Evolutionary conservation across 495 filamentous ascomycete species (phyloP), one percentile per base, ranked within the genome.

Genomic region (Penicillium canescens): DNA sequence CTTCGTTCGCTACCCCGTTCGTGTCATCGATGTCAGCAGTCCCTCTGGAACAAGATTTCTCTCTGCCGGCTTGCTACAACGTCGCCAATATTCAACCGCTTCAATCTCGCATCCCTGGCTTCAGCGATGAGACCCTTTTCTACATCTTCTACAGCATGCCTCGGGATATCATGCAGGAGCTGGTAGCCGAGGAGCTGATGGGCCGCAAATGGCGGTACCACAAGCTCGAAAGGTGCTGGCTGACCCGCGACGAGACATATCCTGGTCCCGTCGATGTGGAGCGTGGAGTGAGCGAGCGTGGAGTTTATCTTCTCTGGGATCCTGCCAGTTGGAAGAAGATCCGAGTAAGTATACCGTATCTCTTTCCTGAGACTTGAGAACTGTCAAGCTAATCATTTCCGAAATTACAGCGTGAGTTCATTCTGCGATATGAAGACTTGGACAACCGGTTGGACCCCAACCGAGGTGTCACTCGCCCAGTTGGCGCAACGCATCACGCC

Each of bases 121-220:
- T 96, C 74, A 88, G 87, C 56, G 90, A 96, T 52, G 92, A 97
- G 67, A 95, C 91, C 0, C 77, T 97, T 49, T 91, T 97, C 68
- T 92, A 87, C 76, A 94, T 97, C 56, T 97, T 97, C 78, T 97
- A 96, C 74, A 90, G 86, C 71, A 88, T 89, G 71, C 89, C 91
- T 2, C 76, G 85, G 31, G 91, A 96, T 64, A 78, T 89, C 54
- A 82, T 91, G 71, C 92, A 97, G 69, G 88, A 95, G 56, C 70
- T 91, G 54, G 92, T 89, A 9, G 91, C 91, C 2, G 76, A 83
- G 36, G 91, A 97, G 68, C 77, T 97, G 79, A 82, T 79, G 68
- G 82, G 80, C 46, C 89, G 92, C 45, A 92, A 92, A 67, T 97
- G 92, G 92, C 78, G 92, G 55, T 97, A 91, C 77, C 91, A 97